Evolutionary conservation across 306 rosid species (phyloP).

Genomic region (Phaseolus lunatus): DNA sequence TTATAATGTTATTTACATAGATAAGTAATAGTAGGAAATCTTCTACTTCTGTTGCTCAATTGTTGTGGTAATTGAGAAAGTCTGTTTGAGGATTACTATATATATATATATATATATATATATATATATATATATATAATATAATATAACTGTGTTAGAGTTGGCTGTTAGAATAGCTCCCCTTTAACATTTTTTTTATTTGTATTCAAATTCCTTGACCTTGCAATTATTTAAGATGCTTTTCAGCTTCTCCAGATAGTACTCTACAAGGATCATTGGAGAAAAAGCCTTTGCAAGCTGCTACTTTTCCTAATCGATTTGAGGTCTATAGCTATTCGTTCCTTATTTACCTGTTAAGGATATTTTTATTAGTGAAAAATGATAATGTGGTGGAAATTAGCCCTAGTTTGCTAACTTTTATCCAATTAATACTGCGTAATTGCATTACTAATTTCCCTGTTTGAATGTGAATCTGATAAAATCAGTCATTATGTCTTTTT

Average conservation of each 20-base stretch:
- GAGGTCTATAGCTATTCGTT: slow-evolving; percentile 68
- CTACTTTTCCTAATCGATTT: slow-evolving; percentile 87
- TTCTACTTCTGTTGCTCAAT: slow-evolving; percentile 6
- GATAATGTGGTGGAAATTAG: slow-evolving; percentile 30
- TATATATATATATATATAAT: not conserved
- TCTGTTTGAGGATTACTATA: not conserved
- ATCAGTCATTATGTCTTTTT: slow-evolving; percentile 33
- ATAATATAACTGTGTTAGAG: not conserved
- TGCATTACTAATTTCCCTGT: slow-evolving; percentile 9
- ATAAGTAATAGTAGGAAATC: not conserved
- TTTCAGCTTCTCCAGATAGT: slow-evolving; percentile 57
- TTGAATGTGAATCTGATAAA: slow-evolving; percentile 40
- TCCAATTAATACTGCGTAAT: slow-evolving; percentile 26
- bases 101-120: too few species aligned
- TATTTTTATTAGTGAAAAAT: slow-evolving; percentile 27
- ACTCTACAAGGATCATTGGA: slow-evolving; percentile 52
- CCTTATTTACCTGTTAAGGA: slow-evolving; percentile 23
- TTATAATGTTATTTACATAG: slow-evolving; percentile 1
- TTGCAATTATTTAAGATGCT: slow-evolving; percentile 41
- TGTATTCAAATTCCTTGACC: slow-evolving; percentile 8
- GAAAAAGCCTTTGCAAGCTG: slow-evolving; percentile 57
- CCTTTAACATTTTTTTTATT: not conserved
- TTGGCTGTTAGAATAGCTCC: not conserved
- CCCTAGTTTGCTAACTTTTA: slow-evolving; percentile 19
- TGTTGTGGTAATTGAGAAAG: slow-evolving; percentile 10